Evolutionary conservation across 352 stramenopile genomes (phyloP).

Genomic region (Phytophthora litchii): DNA sequence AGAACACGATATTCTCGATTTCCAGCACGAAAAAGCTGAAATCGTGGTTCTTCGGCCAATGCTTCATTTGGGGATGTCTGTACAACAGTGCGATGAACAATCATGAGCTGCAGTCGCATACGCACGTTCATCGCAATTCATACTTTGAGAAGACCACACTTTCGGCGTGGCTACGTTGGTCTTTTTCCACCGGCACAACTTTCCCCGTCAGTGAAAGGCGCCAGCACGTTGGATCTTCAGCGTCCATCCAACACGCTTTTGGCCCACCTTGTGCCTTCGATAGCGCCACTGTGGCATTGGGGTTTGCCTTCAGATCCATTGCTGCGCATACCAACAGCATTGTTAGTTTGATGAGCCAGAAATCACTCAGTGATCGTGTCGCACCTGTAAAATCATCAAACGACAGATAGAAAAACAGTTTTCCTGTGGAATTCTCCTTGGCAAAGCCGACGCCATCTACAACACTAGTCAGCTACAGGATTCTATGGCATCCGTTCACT

Average conservation of each 20-base stretch:
- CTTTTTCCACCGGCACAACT: conserved; percentile 42
- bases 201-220: conserved; percentile 57
- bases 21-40: conserved; percentile 60
- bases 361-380: background rate
- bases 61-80: conserved; percentile 72
- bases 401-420: conserved; percentile 76
- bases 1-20: conserved; percentile 63
- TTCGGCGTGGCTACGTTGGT: conserved; percentile 47
- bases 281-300: conserved; percentile 58
- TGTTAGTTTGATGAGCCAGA: conserved; percentile 1
- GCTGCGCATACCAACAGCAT: conserved; percentile 18
- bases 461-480: no score
- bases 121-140: background rate
- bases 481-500: background rate
- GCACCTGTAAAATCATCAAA: conserved; percentile 40
- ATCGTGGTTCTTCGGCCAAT: conserved; percentile 61
- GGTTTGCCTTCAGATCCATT: conserved; percentile 54
- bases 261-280: conserved; percentile 56
- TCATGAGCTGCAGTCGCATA: conserved; percentile 1
- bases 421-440: conserved; percentile 53
- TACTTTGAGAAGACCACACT: conserved; percentile 66
- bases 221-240: conserved; percentile 76
- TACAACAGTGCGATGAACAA: background rate
- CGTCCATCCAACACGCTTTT: conserved; percentile 60
- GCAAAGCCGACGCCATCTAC: conserved; percentile 60